Evolutionary conservation across 257 asterid species (phyloP), one percentile per base, ranked within the genome.

Genomic region (Solanum phureja): DNA sequence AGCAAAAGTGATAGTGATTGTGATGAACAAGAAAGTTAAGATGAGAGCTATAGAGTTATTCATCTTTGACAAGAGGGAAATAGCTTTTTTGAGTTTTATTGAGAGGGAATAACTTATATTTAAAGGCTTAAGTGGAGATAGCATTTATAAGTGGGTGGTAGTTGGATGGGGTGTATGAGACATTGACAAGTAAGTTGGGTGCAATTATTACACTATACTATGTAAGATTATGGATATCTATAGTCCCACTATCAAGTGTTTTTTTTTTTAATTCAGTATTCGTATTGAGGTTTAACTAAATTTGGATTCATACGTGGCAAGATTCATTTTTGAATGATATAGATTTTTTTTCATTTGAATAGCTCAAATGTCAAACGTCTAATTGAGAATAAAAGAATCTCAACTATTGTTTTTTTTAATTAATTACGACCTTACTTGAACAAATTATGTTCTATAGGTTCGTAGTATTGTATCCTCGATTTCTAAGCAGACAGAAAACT

Each of bases 111-210:
- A 18, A 46, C 21, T 27, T 71, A 71, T 79, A 46, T 82, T 82
- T 46, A 68, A 82, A 9, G 31, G 87, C 62, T 8, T 8, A 73
- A 27, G 14, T 21, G 46, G 69, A 35, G 40, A 81, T 68, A 89
- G 52, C 75, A 83, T n/a, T 31, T 18, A 87, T 85, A 86, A 87
- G 92, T 90, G 88, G 98, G 84, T 89, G 92, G 94, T 37, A 88
- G 97, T 92, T 92, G 33, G 69, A 5, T 87, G 71, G 71, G 31
- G 29, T 87, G 88, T 40, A 68, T 33, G 68, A 52, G 86, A 82
- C 83, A 66, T 40, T 44, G 88, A 64, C 83, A 76, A 76, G 83
- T 38, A 72, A 42, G 87, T 27, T 72, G 84, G 58, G 29, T 68
- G 87, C 72, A 83, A 83, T 81, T 87, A 83, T 40, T 87, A 81